Percentiles rank a stretch among this genome's conserved stretches.
These are phyloP conservation scores for Chytriomyces confervae DNA, from an alignment of 192 early-diverging fungal species.

Conservation along the genomic window DNA sequence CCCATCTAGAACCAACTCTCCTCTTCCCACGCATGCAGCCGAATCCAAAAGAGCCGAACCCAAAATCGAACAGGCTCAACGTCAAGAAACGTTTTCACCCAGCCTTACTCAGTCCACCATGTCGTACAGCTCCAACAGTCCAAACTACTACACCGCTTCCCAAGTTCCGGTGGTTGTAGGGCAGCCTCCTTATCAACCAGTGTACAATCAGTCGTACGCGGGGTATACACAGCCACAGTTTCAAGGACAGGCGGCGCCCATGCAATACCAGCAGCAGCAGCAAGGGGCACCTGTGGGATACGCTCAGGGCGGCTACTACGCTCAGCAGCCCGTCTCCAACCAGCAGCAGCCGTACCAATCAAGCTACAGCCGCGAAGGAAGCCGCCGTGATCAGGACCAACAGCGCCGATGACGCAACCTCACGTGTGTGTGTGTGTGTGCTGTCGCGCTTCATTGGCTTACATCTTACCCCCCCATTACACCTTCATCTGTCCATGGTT, in stretches of 20 bases:
- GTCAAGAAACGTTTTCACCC: neutral
- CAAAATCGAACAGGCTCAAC: neutral
- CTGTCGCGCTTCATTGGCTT: no score
- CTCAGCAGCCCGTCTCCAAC: neutral
- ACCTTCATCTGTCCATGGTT: no score
- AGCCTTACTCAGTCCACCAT: neutral
- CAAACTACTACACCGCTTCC: neutral
- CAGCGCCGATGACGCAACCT: no score
- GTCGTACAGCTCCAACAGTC: neutral
- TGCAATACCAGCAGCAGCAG: slow-evolving; percentile 5
- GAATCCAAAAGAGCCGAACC: neutral
- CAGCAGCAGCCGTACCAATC: neutral
- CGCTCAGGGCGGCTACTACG: neutral
- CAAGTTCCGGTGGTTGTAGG: neutral
- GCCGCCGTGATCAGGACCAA: no score
- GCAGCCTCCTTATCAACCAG: neutral
- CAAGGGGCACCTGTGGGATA: neutral
- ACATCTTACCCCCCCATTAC: no score
- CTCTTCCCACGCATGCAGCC: neutral
- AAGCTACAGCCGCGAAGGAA: no score
- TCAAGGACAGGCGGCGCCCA: neutral
- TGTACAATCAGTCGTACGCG: no score
- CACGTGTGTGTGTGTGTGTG: no score
- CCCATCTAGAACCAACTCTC: neutral
- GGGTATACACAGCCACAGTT: neutral